Evolutionary conservation across 2,329 filamentous ascomycete species (phyloP).

Genomic region (Ascomycota sp.): DNA sequence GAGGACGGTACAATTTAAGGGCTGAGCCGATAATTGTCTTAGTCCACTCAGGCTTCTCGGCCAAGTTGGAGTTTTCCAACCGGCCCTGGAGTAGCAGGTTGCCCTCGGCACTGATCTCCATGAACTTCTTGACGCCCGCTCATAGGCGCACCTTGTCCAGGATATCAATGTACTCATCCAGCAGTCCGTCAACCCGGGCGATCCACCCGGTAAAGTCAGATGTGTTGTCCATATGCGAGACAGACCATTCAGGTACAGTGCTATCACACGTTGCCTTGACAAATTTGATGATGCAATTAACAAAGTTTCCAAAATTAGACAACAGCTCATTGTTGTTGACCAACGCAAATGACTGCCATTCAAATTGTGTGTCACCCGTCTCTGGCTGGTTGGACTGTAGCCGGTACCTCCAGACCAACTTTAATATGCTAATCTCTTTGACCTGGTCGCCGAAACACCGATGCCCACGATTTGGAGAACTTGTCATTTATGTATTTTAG

Average conservation of each 20-base stretch:
- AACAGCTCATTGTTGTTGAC: slow-evolving; percentile 86
- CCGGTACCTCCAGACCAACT: slow-evolving; percentile 89
- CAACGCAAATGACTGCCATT: slow-evolving; percentile 67
- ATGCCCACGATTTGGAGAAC: slow-evolving; percentile 83
- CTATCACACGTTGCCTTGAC: slow-evolving; percentile 56
- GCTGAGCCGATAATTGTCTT: slow-evolving; percentile 51
- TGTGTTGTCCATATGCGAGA: slow-evolving; percentile 38
- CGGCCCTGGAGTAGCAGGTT: slow-evolving; percentile 31
- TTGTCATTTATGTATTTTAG: slow-evolving; percentile 78
- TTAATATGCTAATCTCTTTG: slow-evolving; percentile 62
- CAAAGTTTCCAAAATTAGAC: slow-evolving; percentile 55
- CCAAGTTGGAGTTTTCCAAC: slow-evolving; percentile 32
- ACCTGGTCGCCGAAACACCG: slow-evolving; percentile 86
- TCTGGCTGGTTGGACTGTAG: slow-evolving; percentile 72
- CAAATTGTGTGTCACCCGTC: slow-evolving; percentile 73
- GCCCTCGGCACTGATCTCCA: slow-evolving; percentile 47
- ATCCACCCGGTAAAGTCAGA: slow-evolving; percentile 8
- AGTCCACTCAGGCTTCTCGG: slow-evolving; percentile 32
- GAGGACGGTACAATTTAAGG: slow-evolving; percentile 64
- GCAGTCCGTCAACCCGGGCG: slow-evolving; percentile 27
- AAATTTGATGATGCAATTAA: slow-evolving; percentile 57
- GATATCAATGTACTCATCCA: slow-evolving; percentile 46
- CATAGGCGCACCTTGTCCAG: slow-evolving; percentile 55
- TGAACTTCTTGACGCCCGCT: slow-evolving; percentile 40
- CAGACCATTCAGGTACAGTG: slow-evolving; percentile 40